Percentiles rank a stretch among this genome's conserved stretches.
Evolutionary conservation across 2,329 filamentous ascomycete genomes (phyloP).

Genomic region (Trichoderma sp.): DNA sequence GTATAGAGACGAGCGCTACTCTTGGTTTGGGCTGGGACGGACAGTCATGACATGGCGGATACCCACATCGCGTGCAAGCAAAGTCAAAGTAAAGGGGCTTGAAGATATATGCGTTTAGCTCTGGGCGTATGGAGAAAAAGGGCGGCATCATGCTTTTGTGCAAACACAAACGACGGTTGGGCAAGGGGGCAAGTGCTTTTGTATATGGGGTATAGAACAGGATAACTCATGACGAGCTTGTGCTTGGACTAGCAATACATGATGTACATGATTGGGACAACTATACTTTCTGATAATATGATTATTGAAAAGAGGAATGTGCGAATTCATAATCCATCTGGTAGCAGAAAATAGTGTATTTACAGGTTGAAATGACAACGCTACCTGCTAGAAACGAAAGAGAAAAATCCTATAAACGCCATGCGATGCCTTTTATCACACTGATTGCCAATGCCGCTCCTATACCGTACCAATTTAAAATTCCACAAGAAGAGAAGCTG

Average conservation of each 20-base stretch:
- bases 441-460: not conserved
- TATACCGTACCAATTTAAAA: not conserved
- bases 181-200: not conserved
- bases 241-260: conserved; percentile 18
- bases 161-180: not conserved
- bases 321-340: not conserved
- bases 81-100: not conserved
- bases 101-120: not conserved
- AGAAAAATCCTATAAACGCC: not conserved
- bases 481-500: not conserved
- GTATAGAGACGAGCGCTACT: not conserved
- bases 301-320: not conserved
- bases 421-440: conserved; percentile 1
- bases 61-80: not conserved
- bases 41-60: conserved; percentile 12
- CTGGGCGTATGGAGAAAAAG: conserved; percentile 1
- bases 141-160: not conserved
- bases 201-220: conserved; percentile 5
- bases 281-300: not conserved
- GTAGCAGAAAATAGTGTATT: not conserved
- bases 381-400: not conserved
- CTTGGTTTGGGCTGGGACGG: not conserved
- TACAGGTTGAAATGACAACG: not conserved
- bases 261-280: not conserved
- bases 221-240: conserved; percentile 1